These are phyloP conservation scores for Phytophthora kernoviae DNA, from an alignment of 352 stramenopile species.

Conservation along the genomic window DNA sequence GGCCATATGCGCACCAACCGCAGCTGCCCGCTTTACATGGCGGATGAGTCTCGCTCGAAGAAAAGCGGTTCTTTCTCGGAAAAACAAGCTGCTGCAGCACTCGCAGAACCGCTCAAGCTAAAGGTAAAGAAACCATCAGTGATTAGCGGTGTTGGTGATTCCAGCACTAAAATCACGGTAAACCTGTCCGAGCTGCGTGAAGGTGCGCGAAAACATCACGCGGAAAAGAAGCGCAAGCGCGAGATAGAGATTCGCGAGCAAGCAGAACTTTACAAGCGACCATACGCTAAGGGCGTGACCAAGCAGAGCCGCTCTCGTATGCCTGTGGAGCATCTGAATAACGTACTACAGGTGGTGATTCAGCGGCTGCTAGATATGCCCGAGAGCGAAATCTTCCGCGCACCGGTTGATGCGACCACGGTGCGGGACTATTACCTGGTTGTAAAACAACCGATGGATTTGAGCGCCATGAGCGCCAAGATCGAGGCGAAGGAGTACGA, in stretches of 20 bases:
- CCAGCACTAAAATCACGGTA: constrained; percentile 67
- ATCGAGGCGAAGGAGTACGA: constrained; percentile 71
- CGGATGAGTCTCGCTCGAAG: constrained; percentile 54
- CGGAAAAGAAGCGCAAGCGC: constrained; percentile 83
- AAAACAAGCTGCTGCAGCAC: constrained; percentile 30
- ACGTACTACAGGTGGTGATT: constrained; percentile 66
- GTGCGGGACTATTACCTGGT: constrained; percentile 84
- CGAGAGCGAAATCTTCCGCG: constrained; percentile 79
- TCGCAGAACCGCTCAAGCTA: constrained; percentile 60
- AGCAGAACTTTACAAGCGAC: constrained; percentile 80
- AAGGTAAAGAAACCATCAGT: constrained; percentile 60
- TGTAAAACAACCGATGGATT: constrained; percentile 88
- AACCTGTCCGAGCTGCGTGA: constrained; percentile 79
- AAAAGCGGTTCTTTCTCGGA: constrained; percentile 31
- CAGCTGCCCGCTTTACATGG: constrained; percentile 85
- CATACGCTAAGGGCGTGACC: constrained; percentile 71
- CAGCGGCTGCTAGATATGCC: constrained; percentile 73
- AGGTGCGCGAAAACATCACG: constrained; percentile 73
- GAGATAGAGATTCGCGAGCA: constrained; percentile 76
- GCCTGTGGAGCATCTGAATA: constrained; percentile 77
- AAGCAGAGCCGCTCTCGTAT: constrained; percentile 82
- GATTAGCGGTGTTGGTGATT: constrained; percentile 27
- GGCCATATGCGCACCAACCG: constrained; percentile 88
- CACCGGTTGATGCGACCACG: constrained; percentile 58
- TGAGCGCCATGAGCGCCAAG: constrained; percentile 72